Evolutionary conservation across 768 basidiomycete genomes (phyloP).

Genomic region (Suillus cothurnatus): DNA sequence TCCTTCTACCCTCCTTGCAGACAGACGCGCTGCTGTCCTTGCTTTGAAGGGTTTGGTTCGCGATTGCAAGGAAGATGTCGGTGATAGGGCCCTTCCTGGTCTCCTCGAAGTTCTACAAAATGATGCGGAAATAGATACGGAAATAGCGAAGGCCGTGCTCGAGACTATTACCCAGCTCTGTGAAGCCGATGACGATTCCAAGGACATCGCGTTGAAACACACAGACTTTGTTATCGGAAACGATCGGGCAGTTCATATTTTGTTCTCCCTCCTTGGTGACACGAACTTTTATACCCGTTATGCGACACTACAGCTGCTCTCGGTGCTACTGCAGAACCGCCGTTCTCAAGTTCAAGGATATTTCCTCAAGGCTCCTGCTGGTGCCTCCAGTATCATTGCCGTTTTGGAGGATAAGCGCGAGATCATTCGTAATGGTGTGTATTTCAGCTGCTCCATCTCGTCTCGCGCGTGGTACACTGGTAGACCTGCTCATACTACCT

Average conservation of each 20-base stretch:
- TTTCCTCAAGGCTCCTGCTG: slow-evolving; percentile 84
- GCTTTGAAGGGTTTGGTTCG: slow-evolving; percentile 90
- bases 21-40: slow-evolving; percentile 91
- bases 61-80: slow-evolving; percentile 91
- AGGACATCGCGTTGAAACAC: slow-evolving; percentile 81
- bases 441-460: not conserved
- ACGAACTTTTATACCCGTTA: slow-evolving; percentile 85
- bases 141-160: slow-evolving; percentile 89
- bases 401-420: slow-evolving; percentile 85
- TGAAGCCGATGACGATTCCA: slow-evolving; percentile 64
- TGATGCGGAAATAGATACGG: slow-evolving; percentile 88
- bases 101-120: slow-evolving; percentile 81
- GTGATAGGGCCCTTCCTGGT: slow-evolving; percentile 71
- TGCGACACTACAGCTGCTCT: slow-evolving; percentile 80
- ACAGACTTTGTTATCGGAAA: slow-evolving; percentile 78
- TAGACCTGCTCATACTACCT: slow-evolving; percentile 12
- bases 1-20: slow-evolving; percentile 86
- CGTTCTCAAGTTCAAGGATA: slow-evolving; percentile 84
- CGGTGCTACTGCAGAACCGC: slow-evolving; percentile 79
- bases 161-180: slow-evolving; percentile 89
- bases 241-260: slow-evolving; percentile 69
- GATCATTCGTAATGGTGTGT: slow-evolving; percentile 84
- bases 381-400: slow-evolving; percentile 70
- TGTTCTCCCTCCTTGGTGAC: slow-evolving; percentile 77
- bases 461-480: slow-evolving; percentile 5